phyloP scores from a whole-genome alignment of 257 asterid genomes.

The Nicotiana undulata region DNA sequence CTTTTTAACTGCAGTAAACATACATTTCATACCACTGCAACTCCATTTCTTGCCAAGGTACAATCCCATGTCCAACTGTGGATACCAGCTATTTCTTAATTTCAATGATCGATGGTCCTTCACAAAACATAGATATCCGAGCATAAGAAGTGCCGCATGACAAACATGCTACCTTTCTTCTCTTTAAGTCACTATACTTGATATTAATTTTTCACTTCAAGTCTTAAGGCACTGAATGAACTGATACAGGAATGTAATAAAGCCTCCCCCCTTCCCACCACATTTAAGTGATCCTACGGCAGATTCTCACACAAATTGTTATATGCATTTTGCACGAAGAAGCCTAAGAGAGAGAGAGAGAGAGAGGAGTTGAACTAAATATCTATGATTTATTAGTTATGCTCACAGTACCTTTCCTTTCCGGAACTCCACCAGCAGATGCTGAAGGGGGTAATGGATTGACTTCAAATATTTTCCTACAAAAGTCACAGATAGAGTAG shows the following conservation, averaged over 20 bases:
- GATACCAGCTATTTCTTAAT: not conserved
- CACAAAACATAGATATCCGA: not conserved
- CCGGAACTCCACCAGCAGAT: slow-evolving; percentile 29
- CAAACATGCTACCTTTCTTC: not conserved
- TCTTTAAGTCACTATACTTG: not conserved
- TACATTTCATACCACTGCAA: no score
- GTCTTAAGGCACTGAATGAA: not conserved
- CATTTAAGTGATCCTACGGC: not conserved
- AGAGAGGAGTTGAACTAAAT: no score
- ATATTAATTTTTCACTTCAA: not conserved
- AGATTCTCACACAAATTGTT: not conserved
- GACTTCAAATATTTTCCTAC: slow-evolving; percentile 65
- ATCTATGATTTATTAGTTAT: not conserved
- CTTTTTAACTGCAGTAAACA: no score
- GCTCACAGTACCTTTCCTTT: slow-evolving; percentile 38
- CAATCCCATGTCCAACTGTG: no score
- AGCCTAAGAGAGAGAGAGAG: not conserved
- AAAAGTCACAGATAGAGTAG: not conserved
- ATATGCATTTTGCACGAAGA: not conserved
- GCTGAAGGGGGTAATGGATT: slow-evolving; percentile 35
- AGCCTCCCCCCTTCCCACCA: not conserved
- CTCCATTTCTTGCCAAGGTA: no score
- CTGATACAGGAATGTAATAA: not conserved
- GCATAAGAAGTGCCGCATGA: not conserved
- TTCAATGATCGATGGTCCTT: not conserved